Percentiles rank a stretch among this genome's conserved stretches.
Evolutionary conservation across 1,139 yeast genomes (phyloP).

Genomic region (Debaryomyces singareniensis): DNA sequence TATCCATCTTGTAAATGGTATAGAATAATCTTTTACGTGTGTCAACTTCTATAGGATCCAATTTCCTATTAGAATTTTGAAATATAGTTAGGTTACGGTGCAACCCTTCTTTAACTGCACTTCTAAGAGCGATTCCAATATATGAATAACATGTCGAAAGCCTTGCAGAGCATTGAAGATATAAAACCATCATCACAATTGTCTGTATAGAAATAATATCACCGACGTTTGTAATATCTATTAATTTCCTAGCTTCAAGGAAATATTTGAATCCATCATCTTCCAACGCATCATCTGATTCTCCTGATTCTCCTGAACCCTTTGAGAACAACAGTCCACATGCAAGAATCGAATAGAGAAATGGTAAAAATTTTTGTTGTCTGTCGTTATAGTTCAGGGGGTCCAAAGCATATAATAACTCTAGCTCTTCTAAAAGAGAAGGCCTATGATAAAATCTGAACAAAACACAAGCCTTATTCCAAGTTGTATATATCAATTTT

Average conservation of each 20-base stretch:
- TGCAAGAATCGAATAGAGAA: slow-evolving; percentile 55
- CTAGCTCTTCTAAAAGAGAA: slow-evolving; percentile 55
- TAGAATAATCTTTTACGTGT: slow-evolving; percentile 80
- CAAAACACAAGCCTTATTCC: slow-evolving; percentile 82
- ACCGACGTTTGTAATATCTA: slow-evolving; percentile 52
- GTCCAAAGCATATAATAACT: slow-evolving; percentile 50
- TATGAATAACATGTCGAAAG: slow-evolving; percentile 87
- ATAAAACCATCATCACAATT: slow-evolving; percentile 64
- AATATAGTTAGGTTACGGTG: slow-evolving; percentile 64
- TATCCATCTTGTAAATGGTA: slow-evolving; percentile 88
- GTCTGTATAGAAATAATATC: slow-evolving; percentile 57
- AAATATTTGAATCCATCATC: slow-evolving; percentile 83
- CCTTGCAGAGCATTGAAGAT: slow-evolving; percentile 85
- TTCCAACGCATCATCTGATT: slow-evolving; percentile 44
- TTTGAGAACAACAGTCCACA: slow-evolving; percentile 66
- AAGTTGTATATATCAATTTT: slow-evolving; percentile 65
- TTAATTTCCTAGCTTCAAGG: slow-evolving; percentile 70
- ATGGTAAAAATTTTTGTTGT: slow-evolving; percentile 72
- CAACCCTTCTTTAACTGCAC: slow-evolving; percentile 81
- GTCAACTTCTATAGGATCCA: slow-evolving; percentile 80
- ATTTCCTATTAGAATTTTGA: slow-evolving; percentile 41
- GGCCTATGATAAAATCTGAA: slow-evolving; percentile 85
- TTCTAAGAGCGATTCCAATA: slow-evolving; percentile 85
- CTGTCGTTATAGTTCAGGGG: slow-evolving; percentile 64
- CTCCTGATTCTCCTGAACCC: slow-evolving; percentile 18